Base-by-base conservation (phyloP, 306 rosid species). In the Vachellia pachyceras region DNA sequence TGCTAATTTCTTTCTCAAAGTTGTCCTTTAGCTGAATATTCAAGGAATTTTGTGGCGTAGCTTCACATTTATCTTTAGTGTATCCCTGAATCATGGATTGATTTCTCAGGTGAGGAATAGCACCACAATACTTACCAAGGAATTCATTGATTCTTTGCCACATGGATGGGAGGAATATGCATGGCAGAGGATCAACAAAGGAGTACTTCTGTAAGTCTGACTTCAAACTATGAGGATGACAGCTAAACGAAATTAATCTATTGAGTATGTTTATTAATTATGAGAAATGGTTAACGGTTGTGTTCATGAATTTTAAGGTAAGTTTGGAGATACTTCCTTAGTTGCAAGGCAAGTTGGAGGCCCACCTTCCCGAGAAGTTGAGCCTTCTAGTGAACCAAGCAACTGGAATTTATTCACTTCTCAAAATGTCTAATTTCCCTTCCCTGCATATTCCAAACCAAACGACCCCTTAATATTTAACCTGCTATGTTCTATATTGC, bases 91-190 rank as follows among this genome's bases (percentile, higher is more conserved):
- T 61, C 73, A 83, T 83, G 89, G 85, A 86, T 83, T 87, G 90
- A 85, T 80, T 90, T 86, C 89, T 74, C 89, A 93, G 99, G 99
- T 96, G 90, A 92, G 97, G 73, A 96, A 93, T 77, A 93, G 99
- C 86, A 90, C 99, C 77, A 93, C 99, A 69, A 84, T 96, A 81
- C 92, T 96, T 49, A 96, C 99, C 75, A 89, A 79, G 86, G 99
- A 96, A 90, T 96, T 90, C 79, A 87, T 96, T 77, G 94, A 96
- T 85, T 83, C 93, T 83, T 92, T 96, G 73, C 99, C 97, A 80
- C 92, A 93, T 83, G 99, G 99, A 84, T 96, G 99, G 99, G 94
- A 88, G 87, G 97, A 96, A 68, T 96, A 93, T 82, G 99, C 99
- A 10, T 96, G 98, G 99, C 94, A 88, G 44, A 93, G 99, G 94